phyloP scores from a whole-genome alignment of 257 asterid genomes.

The Solanum paucissectum region DNA sequence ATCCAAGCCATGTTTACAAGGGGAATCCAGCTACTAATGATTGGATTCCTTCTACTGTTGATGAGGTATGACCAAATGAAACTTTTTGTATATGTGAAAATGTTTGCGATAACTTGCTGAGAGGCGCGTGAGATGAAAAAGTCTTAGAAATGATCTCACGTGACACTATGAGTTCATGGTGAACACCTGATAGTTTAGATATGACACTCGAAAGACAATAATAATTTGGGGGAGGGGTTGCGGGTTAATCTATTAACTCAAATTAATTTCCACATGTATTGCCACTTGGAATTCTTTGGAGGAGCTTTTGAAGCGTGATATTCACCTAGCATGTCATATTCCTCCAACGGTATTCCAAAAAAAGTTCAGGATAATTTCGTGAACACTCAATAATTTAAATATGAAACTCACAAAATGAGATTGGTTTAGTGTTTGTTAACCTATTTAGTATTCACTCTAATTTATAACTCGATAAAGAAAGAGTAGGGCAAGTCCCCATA shows the following conservation, averaged over 20 bases:
- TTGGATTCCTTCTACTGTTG: slow-evolving; percentile 63
- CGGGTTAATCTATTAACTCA: not conserved
- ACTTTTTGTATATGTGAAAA: not conserved
- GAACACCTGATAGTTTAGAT: not conserved
- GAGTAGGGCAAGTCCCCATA: not conserved
- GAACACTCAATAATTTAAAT: not conserved
- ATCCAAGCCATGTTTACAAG: slow-evolving; percentile 40
- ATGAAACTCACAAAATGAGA: not conserved
- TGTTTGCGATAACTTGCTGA: too few relatives aligned
- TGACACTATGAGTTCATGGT: too few relatives aligned
- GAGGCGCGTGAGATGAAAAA: too few relatives aligned
- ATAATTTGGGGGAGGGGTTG: not conserved
- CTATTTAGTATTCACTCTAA: not conserved
- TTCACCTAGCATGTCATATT: not conserved
- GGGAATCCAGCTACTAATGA: slow-evolving; percentile 99
- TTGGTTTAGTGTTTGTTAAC: not conserved
- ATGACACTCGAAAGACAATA: not conserved
- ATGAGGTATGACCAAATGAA: slow-evolving; percentile 17
- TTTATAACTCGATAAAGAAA: not conserved
- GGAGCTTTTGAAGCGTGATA: not conserved
- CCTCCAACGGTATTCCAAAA: not conserved
- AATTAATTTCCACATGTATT: not conserved
- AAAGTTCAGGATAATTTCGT: not conserved
- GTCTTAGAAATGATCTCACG: too few relatives aligned
- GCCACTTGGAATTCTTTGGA: not conserved